phyloP scores from a whole-genome alignment of 2,329 filamentous ascomycete species.

The Whalleya microplaca region DNA sequence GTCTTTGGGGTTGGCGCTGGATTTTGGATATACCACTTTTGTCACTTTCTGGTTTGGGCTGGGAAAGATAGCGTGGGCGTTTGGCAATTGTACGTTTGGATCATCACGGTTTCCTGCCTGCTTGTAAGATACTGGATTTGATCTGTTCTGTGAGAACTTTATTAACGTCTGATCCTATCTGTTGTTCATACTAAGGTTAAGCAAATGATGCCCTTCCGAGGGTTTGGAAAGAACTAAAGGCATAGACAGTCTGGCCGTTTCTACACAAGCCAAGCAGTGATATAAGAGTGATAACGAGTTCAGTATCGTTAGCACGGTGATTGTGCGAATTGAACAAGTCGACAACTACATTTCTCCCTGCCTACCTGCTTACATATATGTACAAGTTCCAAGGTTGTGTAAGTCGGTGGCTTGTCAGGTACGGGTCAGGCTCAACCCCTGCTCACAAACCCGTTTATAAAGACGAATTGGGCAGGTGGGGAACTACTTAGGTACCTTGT shows the following conservation, averaged over 20 bases:
- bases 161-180: too few relatives aligned
- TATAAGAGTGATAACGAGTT: too few relatives aligned
- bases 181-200: too few relatives aligned
- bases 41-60: not conserved
- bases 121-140: not conserved
- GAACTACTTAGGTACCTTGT: not conserved
- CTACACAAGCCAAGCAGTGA: too few relatives aligned
- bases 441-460: not conserved
- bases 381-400: not conserved
- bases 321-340: too few relatives aligned
- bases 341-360: too few relatives aligned
- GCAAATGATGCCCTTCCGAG: too few relatives aligned
- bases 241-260: too few relatives aligned
- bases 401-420: not conserved
- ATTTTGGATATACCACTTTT: not conserved
- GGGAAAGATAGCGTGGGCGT: not conserved
- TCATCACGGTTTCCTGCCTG: not conserved
- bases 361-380: too few relatives aligned
- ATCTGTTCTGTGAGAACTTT: too few relatives aligned
- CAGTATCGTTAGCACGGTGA: too few relatives aligned
- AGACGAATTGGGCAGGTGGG: slow-evolving; percentile 10
- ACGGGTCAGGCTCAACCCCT: not conserved
- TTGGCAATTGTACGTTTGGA: not conserved
- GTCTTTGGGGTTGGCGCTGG: not conserved
- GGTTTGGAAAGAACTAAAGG: too few relatives aligned